Conservation (phyloP, 129 eudicot genomes). For the Helichrysum umbraculigerum region DNA sequence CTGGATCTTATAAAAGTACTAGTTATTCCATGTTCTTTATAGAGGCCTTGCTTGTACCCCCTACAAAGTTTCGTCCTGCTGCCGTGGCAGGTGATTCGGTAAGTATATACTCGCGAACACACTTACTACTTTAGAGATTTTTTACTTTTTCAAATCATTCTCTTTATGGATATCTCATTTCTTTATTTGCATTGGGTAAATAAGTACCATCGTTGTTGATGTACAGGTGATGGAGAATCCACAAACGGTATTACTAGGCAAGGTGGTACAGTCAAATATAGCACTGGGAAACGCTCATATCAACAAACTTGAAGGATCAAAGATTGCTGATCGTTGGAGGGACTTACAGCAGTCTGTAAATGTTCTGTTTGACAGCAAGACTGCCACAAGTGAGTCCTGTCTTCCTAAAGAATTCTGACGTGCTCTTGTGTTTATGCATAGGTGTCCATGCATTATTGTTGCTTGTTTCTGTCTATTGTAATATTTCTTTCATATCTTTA, state of each 20-base stretch:
- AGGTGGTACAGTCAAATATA: conserved; percentile 65
- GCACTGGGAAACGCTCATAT: conserved; percentile 58
- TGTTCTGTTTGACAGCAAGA: conserved; percentile 72
- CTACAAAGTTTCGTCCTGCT: conserved; percentile 89
- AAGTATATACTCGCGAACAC: conserved; percentile 38
- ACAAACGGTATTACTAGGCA: conserved; percentile 64
- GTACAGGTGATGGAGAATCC: conserved; percentile 84
- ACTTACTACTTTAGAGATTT: neutral
- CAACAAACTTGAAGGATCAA: conserved; percentile 50
- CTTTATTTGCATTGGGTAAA: neutral
- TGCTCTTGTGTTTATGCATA: neutral
- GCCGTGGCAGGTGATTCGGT: conserved; percentile 71
- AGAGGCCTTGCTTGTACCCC: conserved; percentile 75
- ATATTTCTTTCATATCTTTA: conserved; percentile 4
- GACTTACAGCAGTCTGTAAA: conserved; percentile 87
- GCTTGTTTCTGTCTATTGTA: conserved; percentile 10
- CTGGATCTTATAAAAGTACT: conserved; percentile 30
- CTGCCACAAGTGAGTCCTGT: conserved; percentile 56
- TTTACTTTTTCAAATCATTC: neutral
- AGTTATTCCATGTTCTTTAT: conserved; percentile 75
- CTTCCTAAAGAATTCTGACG: neutral
- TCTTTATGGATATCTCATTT: neutral
- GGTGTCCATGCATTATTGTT: conserved; percentile 11
- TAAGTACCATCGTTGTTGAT: conserved; percentile 16
- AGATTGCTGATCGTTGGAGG: conserved; percentile 66